Conservation (phyloP, 495 filamentous ascomycete genomes). For the Xylaria castorea region DNA sequence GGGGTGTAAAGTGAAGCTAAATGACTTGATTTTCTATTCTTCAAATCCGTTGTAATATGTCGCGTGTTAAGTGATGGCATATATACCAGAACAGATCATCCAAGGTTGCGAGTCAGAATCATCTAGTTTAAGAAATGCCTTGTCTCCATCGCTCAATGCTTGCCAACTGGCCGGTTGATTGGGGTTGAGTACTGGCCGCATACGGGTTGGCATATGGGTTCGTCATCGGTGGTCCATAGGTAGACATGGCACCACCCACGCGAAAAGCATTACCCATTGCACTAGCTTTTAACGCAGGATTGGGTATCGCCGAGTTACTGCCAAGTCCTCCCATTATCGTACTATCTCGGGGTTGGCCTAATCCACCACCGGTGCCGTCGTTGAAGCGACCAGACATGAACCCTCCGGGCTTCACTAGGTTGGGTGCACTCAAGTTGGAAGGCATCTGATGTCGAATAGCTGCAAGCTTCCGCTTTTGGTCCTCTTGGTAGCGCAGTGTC, state of each 20-base stretch:
- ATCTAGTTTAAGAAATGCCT: slow-evolving; percentile 60
- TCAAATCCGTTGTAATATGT: background rate
- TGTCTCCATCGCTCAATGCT: slow-evolving; percentile 92
- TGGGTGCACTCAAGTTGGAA: slow-evolving; percentile 39
- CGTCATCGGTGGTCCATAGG: slow-evolving; percentile 32
- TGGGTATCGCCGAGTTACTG: slow-evolving; percentile 16
- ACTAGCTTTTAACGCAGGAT: slow-evolving; percentile 30
- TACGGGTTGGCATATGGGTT: slow-evolving; percentile 33
- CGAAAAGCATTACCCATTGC: slow-evolving; percentile 34
- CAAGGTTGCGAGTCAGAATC: background rate
- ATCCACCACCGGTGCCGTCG: slow-evolving; percentile 54
- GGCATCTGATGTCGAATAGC: slow-evolving; percentile 52
- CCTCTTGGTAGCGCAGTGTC: slow-evolving; percentile 37
- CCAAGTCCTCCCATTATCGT: slow-evolving; percentile 34
- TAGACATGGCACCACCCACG: slow-evolving; percentile 27
- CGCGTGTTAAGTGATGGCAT: background rate
- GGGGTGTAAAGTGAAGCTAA: slow-evolving; percentile 1
- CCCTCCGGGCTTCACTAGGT: slow-evolving; percentile 46
- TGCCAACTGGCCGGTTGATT: slow-evolving; percentile 62
- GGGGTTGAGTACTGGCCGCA: slow-evolving; percentile 41
- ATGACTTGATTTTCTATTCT: background rate
- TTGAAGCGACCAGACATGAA: slow-evolving; percentile 61
- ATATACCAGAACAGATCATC: background rate
- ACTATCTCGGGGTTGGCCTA: slow-evolving; percentile 34
- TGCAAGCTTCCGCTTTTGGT: slow-evolving; percentile 50